Evolutionary conservation across 768 basidiomycete species (phyloP).

Genomic region (Collybiopsis luxurians): DNA sequence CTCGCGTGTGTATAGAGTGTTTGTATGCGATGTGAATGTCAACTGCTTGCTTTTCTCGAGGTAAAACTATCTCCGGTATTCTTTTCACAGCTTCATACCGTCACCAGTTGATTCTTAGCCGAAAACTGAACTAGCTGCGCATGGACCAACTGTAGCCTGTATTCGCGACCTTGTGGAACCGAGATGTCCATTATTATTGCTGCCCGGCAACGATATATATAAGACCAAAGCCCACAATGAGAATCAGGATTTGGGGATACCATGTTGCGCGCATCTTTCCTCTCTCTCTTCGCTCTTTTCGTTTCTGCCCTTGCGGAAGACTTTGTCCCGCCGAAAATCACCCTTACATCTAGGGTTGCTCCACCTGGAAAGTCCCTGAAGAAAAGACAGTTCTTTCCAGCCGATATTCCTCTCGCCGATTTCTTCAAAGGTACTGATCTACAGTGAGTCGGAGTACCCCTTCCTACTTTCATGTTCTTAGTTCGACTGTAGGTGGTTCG

Average conservation of each 20-base stretch:
- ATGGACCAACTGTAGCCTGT: too few species aligned
- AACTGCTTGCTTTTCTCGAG: too few species aligned
- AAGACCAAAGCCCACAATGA: neutral
- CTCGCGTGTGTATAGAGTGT: too few species aligned
- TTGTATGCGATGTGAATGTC: too few species aligned
- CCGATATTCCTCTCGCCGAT: slow-evolving; percentile 44
- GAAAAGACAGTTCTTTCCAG: slow-evolving; percentile 34
- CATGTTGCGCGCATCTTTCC: neutral
- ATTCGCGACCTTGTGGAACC: too few species aligned
- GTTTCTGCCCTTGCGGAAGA: neutral
- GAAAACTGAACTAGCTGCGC: too few species aligned
- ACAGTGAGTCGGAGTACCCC: slow-evolving; percentile 35
- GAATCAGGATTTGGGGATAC: neutral
- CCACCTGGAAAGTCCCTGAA: slow-evolving; percentile 20
- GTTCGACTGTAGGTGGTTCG: slow-evolving; percentile 44
- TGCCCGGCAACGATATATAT: neutral
- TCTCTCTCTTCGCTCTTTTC: neutral
- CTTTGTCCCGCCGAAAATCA: slow-evolving; percentile 27
- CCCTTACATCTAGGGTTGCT: slow-evolving; percentile 23
- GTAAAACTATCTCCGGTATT: too few species aligned
- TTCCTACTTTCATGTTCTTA: neutral
- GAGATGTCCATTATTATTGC: too few species aligned
- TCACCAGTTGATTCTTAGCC: too few species aligned
- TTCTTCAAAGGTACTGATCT: slow-evolving; percentile 57
- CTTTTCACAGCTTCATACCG: too few species aligned